These are phyloP conservation scores for Lactarius psammicola DNA, from an alignment of 768 basidiomycete genomes.

Conservation along the genomic window DNA sequence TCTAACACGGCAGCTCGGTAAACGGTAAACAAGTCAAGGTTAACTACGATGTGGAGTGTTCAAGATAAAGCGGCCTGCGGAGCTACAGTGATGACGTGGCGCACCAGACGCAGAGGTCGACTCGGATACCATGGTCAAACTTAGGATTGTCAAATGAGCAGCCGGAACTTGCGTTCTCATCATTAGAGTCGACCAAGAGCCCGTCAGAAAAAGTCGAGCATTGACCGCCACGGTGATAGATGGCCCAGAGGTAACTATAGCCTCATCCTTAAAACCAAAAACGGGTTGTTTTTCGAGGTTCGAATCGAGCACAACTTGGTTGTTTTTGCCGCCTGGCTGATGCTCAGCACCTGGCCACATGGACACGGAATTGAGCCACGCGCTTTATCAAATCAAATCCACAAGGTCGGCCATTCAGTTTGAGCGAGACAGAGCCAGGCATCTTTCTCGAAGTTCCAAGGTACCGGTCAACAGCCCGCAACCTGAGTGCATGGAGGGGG, in stretches of 20 bases:
- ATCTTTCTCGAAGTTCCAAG: background rate
- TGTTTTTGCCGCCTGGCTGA: background rate
- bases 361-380: background rate
- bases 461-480: background rate
- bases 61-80: background rate
- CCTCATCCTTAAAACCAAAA: background rate
- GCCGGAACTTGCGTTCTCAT: background rate
- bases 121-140: background rate
- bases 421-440: background rate
- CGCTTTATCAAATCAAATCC: background rate
- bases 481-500: background rate
- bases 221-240: background rate
- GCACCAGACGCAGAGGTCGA: background rate
- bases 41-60: background rate
- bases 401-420: background rate
- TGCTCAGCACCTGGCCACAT: background rate
- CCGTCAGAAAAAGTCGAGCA: background rate
- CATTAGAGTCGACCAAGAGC: background rate
- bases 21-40: conserved; percentile 1
- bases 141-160: background rate
- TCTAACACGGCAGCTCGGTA: conserved; percentile 2
- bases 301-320: background rate
- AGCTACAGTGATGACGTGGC: conserved; percentile 19
- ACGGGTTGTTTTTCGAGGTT: conserved; percentile 6
- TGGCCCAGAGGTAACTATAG: background rate